Evolutionary conservation across 2,329 filamentous ascomycete species (phyloP), one percentile per base, ranked within the genome.

Genomic region (Didymella segeticola): DNA sequence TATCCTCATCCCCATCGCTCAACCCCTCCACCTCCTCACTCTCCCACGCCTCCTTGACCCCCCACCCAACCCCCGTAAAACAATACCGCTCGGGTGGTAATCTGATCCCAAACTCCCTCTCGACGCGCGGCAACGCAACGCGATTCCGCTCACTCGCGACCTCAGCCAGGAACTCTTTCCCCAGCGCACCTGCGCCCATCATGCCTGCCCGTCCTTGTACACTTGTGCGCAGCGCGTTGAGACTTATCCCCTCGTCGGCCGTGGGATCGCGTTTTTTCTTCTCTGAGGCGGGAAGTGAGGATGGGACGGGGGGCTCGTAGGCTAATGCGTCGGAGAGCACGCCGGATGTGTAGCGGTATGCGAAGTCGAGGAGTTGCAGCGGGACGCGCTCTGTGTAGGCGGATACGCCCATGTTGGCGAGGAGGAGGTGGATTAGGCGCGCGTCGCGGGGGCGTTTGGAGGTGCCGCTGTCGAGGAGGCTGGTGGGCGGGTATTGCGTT

Each of bases 371-470:
- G 42, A 95, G 86, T 53, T 93, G 86, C 0, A 93, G 83, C 0
- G 90, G 90, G 1, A 95, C 90, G 67, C 90, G 89, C 73, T 89
- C 85, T 73, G 93, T 90, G 80, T 91, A 95, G 33, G 87, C 82
- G 4, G 88, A 87, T 9, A 93, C 89, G 68, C 90, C 90, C 66
- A 92, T 88, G 7, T 88, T 89, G 17, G 87, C 88, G 42, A 95
- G 86, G 45, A 95, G 84, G 15, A 93, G 85, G 77, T 93, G 90
- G 66, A 95, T 85, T 12, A 91, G 86, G 67, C 90, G 87, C 14
- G 88, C 85, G 74, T 95, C 90, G 76, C 90, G 89, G 1, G 90
- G 90, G 4, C 89, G 85, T 43, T 81, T 75, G 22, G 56, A 49
- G 4, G 60, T 51, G 11, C 73, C 74, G 0, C 50, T 55, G 58